phyloP scores from a whole-genome alignment of 345 rosid genomes.

The Acer campestre region DNA sequence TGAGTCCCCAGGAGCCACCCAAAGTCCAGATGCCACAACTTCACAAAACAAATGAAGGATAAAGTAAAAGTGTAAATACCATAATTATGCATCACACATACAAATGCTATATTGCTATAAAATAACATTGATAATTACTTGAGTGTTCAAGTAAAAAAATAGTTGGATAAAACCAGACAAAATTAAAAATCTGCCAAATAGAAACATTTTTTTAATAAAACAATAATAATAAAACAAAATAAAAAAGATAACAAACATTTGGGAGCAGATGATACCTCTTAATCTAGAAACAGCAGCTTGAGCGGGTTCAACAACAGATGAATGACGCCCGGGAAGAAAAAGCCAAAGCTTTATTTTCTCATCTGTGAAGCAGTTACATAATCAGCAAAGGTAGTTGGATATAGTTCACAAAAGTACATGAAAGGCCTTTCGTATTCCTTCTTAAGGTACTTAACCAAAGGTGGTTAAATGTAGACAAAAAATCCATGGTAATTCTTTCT shows the following conservation, averaged over 20 bases:
- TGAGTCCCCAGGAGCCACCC: slow-evolving; percentile 98
- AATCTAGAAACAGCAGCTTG: slow-evolving; percentile 81
- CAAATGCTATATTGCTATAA: slow-evolving; percentile 6
- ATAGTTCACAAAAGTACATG: neutral
- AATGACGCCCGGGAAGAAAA: slow-evolving; percentile 83
- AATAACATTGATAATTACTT: neutral
- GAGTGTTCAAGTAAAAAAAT: neutral
- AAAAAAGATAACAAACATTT: neutral
- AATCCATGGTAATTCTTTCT: neutral
- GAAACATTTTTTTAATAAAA: neutral
- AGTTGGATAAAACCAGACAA: neutral
- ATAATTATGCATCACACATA: slow-evolving; percentile 13
- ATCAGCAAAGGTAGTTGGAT: slow-evolving; percentile 1
- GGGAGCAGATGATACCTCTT: slow-evolving; percentile 58
- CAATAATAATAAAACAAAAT: neutral
- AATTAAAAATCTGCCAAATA: neutral
- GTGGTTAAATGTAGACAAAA: slow-evolving; percentile 13
- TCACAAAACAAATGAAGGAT: slow-evolving; percentile 28
- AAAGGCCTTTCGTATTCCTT: neutral
- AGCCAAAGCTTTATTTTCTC: slow-evolving; percentile 99
- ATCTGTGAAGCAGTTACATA: slow-evolving; percentile 45
- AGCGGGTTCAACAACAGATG: slow-evolving; percentile 70
- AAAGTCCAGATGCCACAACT: slow-evolving; percentile 94
- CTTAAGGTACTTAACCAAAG: neutral
- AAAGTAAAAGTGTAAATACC: slow-evolving; percentile 7